phyloP scores from a whole-genome alignment of 2,329 filamentous ascomycete genomes.

The Helotiales sp. region DNA sequence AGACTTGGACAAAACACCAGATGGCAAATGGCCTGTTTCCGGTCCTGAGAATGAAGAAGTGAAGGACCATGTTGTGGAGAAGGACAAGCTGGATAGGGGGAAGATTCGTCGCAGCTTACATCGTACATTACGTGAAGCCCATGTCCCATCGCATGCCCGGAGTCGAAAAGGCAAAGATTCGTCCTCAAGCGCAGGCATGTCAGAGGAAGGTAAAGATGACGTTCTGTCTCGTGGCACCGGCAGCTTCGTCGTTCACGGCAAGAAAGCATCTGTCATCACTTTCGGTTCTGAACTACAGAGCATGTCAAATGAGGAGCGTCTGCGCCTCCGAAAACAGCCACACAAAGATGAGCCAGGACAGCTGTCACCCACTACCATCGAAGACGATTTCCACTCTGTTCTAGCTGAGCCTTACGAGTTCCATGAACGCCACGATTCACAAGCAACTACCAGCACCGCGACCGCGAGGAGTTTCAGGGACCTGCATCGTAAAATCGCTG shows the following conservation, averaged over 20 bases:
- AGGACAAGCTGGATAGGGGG: slow-evolving; percentile 44
- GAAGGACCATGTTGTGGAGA: slow-evolving; percentile 38
- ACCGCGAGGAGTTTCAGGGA: slow-evolving; percentile 70
- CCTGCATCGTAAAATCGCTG: slow-evolving; percentile 63
- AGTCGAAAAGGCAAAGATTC: slow-evolving; percentile 80
- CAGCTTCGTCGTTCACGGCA: slow-evolving; percentile 95
- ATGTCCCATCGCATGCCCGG: slow-evolving; percentile 69
- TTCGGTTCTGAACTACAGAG: slow-evolving; percentile 90
- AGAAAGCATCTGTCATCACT: slow-evolving; percentile 97
- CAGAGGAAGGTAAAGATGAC: slow-evolving; percentile 58
- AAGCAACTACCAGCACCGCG: slow-evolving; percentile 68
- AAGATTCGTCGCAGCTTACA: slow-evolving; percentile 84
- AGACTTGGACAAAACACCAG: slow-evolving; percentile 45
- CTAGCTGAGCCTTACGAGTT: slow-evolving; percentile 50
- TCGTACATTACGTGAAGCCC: slow-evolving; percentile 82
- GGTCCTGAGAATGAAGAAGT: slow-evolving; percentile 45
- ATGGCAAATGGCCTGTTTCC: slow-evolving; percentile 44
- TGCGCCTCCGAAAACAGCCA: slow-evolving; percentile 64
- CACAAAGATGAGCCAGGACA: slow-evolving; percentile 47
- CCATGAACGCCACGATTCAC: slow-evolving; percentile 60
- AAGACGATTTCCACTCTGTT: slow-evolving; percentile 59
- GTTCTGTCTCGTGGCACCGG: slow-evolving; percentile 79
- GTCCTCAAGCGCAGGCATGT: slow-evolving; percentile 58
- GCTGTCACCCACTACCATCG: slow-evolving; percentile 32
- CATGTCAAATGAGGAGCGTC: slow-evolving; percentile 73